Percentiles rank a stretch among this genome's conserved stretches.
Conservation (phyloP, 2,329 filamentous ascomycete genomes). For the Colletotrichum somersetense region DNA sequence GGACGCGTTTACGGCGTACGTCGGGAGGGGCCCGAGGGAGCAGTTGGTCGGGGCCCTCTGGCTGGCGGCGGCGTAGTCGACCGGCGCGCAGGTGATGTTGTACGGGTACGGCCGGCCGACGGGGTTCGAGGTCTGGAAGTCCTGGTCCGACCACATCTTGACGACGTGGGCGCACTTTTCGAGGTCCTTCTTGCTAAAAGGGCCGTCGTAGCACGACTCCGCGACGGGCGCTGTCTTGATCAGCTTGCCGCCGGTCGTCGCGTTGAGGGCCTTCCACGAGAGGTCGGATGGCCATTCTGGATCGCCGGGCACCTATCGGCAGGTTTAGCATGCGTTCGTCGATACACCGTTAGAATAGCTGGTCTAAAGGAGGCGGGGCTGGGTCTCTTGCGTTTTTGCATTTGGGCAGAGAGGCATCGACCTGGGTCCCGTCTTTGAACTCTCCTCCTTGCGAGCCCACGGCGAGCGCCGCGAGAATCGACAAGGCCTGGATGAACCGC, state of each 20-base stretch:
- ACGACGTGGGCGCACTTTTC: slow-evolving; percentile 43
- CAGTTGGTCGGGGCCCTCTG: slow-evolving; percentile 38
- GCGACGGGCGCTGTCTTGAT: slow-evolving; percentile 46
- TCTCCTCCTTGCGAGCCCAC: background rate
- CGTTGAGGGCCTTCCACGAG: slow-evolving; percentile 43
- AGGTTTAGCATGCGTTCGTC: background rate
- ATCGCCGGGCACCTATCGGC: slow-evolving; percentile 43
- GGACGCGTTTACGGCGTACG: slow-evolving; percentile 46
- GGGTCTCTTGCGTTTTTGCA: background rate
- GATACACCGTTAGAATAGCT: too few species aligned
- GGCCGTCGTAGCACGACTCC: slow-evolving; percentile 46
- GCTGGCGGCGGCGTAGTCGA: slow-evolving; percentile 43
- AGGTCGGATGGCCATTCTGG: slow-evolving; percentile 43
- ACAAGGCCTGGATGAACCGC: background rate
- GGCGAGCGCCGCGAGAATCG: background rate
- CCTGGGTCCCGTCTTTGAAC: background rate
- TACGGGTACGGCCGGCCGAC: slow-evolving; percentile 46
- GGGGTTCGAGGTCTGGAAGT: slow-evolving; percentile 46
- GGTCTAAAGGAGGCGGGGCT: background rate
- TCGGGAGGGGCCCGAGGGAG: slow-evolving; percentile 44
- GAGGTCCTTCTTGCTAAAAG: slow-evolving; percentile 34
- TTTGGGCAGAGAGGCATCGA: background rate
- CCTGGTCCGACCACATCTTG: slow-evolving; percentile 46
- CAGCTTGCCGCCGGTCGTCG: slow-evolving; percentile 42
- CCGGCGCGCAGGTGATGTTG: slow-evolving; percentile 48